Evolutionary conservation across 306 rosid genomes (phyloP), one percentile per base, ranked within the genome.

Genomic region (Hippophae rhamnoides): DNA sequence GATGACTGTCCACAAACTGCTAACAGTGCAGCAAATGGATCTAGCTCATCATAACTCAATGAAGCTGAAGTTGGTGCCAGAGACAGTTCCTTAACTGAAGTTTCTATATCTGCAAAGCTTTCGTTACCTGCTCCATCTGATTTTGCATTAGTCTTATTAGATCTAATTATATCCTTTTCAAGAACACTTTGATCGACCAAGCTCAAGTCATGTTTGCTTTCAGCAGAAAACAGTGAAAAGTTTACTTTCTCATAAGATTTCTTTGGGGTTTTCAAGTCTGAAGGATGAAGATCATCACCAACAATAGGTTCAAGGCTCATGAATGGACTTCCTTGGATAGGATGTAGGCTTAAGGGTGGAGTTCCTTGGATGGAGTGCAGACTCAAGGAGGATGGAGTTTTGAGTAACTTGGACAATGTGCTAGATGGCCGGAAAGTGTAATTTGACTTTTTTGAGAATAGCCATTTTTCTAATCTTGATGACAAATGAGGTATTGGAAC

Each of bases 1-100:
- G 61, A 73, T 47, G 85, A 76, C 86, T 92, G 98, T 65, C 82
- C 98, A 76, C 98, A 87, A 60, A 76, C 84, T 38, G 72, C 76
- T 62, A 92, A 88, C 38, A 92, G 62, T 58, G 86, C 79, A 57
- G 70, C 40, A 75, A 87, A 78, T 44, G 82, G 88, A 69, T 75
- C 79, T 48, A 61, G 67, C 9, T 73, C 73, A 54, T 80, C 80
- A 60, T n/a, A 58, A 49, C 77, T 82, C 26, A 55, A 14, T 7
- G 83, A 68, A 61, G 83, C 58, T 13, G 86, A 74, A 26, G 82
- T 68, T 60, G 96, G 85, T 10, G 72, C 42, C 69, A 88, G 65
- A 63, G 98, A 85, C 47, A 87, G 84, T 61, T 85, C 82, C 79
- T 78, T 85, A 52, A 85, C 76, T 52, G 82, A 74, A 75, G 63